Evolutionary conservation across 2,329 filamentous ascomycete genomes (phyloP).

Genomic region (Beauveria bassiana): DNA sequence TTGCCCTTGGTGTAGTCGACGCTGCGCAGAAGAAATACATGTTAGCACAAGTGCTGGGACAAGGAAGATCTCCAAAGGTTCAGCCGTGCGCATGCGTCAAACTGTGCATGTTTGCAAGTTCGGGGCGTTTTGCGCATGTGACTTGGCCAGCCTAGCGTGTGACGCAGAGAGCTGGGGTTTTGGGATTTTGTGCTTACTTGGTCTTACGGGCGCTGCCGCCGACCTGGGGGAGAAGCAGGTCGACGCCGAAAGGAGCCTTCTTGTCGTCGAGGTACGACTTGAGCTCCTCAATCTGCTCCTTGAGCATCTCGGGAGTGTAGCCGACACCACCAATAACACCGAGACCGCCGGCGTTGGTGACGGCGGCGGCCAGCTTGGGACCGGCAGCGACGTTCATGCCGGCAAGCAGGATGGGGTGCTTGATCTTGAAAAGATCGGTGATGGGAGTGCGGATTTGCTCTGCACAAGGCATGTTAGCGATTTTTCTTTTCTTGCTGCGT

Average conservation of each 20-base stretch:
- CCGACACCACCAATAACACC: constrained; percentile 94
- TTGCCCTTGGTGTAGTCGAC: constrained; percentile 99
- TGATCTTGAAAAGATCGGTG: constrained; percentile 96
- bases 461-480: constrained; percentile 13
- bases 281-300: constrained; percentile 88
- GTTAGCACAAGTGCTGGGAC: not conserved
- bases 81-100: not conserved
- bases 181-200: constrained; percentile 47
- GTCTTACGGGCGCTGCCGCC: constrained; percentile 92
- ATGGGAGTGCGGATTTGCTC: constrained; percentile 72
- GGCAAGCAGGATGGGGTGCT: constrained; percentile 89
- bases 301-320: constrained; percentile 96
- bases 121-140: not conserved
- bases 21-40: constrained; percentile 39
- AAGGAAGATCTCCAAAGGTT: too few relatives aligned
- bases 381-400: constrained; percentile 99
- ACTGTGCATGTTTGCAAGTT: not conserved
- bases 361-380: constrained; percentile 89
- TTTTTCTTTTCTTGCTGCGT: not conserved
- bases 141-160: not conserved
- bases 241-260: constrained; percentile 91
- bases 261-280: constrained; percentile 84
- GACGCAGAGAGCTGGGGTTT: not conserved
- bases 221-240: constrained; percentile 88
- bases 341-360: constrained; percentile 92